Conservation (phyloP, 106 monocot species). For the Dactylorhiza incarnata region DNA sequence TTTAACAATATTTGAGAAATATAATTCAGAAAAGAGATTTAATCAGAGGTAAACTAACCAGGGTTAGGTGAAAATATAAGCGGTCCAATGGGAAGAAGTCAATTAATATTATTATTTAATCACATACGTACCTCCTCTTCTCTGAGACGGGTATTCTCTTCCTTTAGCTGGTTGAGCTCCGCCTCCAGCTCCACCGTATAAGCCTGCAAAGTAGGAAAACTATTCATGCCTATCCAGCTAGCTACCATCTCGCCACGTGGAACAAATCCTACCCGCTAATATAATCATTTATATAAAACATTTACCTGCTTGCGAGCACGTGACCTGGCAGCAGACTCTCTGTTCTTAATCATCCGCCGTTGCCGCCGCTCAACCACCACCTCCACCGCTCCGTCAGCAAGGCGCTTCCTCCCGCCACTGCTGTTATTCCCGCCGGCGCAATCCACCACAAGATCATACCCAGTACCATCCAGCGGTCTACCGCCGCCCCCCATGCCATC, state of each 20-base stretch:
- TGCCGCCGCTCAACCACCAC: constrained; percentile 57
- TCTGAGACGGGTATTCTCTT: constrained; percentile 57
- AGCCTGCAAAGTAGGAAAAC: constrained; percentile 32
- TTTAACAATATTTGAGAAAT: too few relatives aligned
- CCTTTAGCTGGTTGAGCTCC: constrained; percentile 67
- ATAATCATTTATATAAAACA: too few relatives aligned
- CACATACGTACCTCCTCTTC: constrained; percentile 46
- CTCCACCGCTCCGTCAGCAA: constrained; percentile 24
- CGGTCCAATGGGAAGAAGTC: background rate
- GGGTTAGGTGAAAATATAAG: background rate
- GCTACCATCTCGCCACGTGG: background rate
- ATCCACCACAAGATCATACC: too few relatives aligned
- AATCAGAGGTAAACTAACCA: background rate
- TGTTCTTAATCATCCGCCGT: constrained; percentile 62
- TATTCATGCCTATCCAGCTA: background rate
- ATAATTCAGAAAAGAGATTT: background rate
- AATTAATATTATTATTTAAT: background rate
- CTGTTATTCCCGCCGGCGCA: background rate
- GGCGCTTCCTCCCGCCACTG: constrained; percentile 16
- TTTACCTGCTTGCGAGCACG: constrained; percentile 61
- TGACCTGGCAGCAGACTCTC: constrained; percentile 69
- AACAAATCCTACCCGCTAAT: background rate
- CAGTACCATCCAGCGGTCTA: background rate
- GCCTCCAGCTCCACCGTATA: constrained; percentile 93
- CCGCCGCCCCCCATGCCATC: constrained; percentile 18